Base-by-base conservation (phyloP, 768 basidiomycete genomes). In the Podaxis pistillaris region DNA sequence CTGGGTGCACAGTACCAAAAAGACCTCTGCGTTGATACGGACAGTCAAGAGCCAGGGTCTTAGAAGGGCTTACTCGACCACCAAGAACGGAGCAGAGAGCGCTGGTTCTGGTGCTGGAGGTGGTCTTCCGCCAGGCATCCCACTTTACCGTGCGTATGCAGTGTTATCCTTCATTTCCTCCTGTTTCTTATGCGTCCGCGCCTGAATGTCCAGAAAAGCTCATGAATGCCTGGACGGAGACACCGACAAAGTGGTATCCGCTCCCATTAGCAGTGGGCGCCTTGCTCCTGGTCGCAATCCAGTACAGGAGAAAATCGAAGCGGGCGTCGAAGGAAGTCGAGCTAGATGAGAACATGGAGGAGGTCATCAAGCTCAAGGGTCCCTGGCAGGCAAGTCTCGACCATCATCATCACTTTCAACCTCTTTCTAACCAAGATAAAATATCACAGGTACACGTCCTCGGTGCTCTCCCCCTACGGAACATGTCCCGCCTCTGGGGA, bases 401-500 rank as follows among this genome's bases (percentile, higher is more conserved):
- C 9, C 49, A 38, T 44, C 55, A 47, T 44, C 44, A n/a, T 60
- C 50, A 59, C 30, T 30, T 15, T 7, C 8, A 41, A 28, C 55
- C 24, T 22, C 44, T n/a, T 22, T 37, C 17, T 38, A 12, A 58
- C 56, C 30, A 58, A 36, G 30, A 36, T 37, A 33, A 40, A 47
- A 41, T 33, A n/a, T 58, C 50, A 7, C 64, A 93, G 94, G 94
- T 98, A n/a, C 92, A 96, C 75, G 95, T 98, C 52, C 81, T 98
- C 56, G 96, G 96, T 56, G 96, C 96, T 9, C 84, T 99, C 1
- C 97, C 97, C 0, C 83, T 98, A 5, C 87, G 96, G 46, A 94
- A 94, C 64, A 86, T 98, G 71, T 98, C 96, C n/a, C 89, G 96
- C 1, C 75, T 98, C 4, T 98, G 96, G 95, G 97, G 97, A 5